Conservation (phyloP, 306 rosid genomes). For the Pterocarpus santalinus region DNA sequence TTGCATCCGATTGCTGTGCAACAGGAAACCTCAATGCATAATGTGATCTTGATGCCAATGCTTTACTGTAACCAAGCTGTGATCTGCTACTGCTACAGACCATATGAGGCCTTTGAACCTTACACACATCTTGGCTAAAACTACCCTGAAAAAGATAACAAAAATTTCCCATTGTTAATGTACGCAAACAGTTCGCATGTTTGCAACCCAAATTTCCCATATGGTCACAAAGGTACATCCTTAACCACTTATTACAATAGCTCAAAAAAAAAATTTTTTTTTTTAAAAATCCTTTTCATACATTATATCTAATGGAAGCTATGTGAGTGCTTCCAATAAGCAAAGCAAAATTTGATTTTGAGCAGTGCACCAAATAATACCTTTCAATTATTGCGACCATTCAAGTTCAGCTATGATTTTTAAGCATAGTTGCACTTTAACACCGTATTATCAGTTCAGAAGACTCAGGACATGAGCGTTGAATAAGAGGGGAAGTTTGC, state of each 20-base stretch:
- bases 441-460: neutral
- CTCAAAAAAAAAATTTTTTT: neutral
- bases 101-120: slow-evolving; percentile 44
- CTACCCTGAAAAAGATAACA: slow-evolving; percentile 50
- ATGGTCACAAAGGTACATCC: slow-evolving; percentile 7
- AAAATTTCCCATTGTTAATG: neutral
- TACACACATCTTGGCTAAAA: slow-evolving; percentile 37
- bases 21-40: slow-evolving; percentile 49
- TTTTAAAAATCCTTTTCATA: neutral
- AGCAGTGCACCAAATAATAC: slow-evolving; percentile 3
- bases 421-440: slow-evolving; percentile 1
- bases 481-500: neutral
- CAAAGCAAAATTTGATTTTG: slow-evolving; percentile 12
- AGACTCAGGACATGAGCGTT: neutral
- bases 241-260: neutral
- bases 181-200: neutral
- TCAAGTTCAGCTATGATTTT: neutral
- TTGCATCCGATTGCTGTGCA: slow-evolving; percentile 42
- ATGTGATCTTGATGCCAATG: slow-evolving; percentile 51
- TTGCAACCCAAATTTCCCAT: neutral
- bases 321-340: slow-evolving; percentile 33
- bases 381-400: neutral
- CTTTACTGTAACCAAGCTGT: slow-evolving; percentile 40
- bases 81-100: slow-evolving; percentile 25
- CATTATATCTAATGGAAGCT: neutral